Base-by-base conservation (phyloP, 352 stramenopile species). In the Saprolegnia diclina region DNA sequence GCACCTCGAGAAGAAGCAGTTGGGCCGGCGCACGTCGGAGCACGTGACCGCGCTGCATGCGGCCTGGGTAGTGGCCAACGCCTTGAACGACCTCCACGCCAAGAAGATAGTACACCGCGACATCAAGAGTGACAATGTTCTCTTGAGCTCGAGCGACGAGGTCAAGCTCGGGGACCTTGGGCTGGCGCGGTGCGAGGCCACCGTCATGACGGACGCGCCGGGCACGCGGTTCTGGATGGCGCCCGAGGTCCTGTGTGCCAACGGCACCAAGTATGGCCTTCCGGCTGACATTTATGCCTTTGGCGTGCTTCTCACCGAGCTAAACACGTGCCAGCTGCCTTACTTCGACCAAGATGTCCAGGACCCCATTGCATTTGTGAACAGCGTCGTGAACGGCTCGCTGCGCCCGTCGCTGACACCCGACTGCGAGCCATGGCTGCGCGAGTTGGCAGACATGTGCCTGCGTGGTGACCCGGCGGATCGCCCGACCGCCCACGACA, bases 141-240 rank as follows among this genome's bases (percentile, higher is more conserved):
- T 79, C 26, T 32, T 78, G 37, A 74, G 73, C 13, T 45, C 22
- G 29, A 37, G 70, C 44, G 67, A n/a, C 77, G 57, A 77, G 19
- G 73, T 72, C 22, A 78, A 80, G 68, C 59, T 80, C 22, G 69
- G 63, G 4, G 67, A 77, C n/a, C 78, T 78, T 56, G 72, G 73
- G 13, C 64, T 73, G 24, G 73, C 67, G 0, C 52, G 67, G 21
- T 57, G 61, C 32, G 44, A 32, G 16, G 46, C n/a, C 24, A 59
- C 16, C 16, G 62, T 72, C 19, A 79, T 79, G 72, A 77, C 72
- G 0, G 38, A 62, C 24, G 73, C 64, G 42, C 66, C 77, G 18
- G 75, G 64, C 19, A 77, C 74, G 0, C 67, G 67, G 40, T 52
- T 56, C 21, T 80, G 73, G 73, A 64, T 73, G 35, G 73, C 75